A percentile compares a stretch with the other conserved stretches of the same genome.
Evolutionary conservation across 106 monocot genomes (phyloP).

Genomic region (Agapanthus africanus): DNA sequence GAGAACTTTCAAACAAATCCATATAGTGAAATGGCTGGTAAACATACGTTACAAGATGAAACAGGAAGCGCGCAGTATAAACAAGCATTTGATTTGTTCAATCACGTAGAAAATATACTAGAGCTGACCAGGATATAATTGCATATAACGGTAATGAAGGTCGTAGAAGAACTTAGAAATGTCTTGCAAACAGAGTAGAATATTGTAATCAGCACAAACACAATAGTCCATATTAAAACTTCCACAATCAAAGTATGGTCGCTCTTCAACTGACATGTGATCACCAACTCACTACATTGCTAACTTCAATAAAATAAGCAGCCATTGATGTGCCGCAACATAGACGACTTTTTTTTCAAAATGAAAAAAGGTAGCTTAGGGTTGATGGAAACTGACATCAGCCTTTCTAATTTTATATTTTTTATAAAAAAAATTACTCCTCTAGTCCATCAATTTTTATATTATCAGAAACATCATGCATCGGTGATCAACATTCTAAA

Average conservation of each 20-base stretch:
- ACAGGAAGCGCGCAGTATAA: not conserved
- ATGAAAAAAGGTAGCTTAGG: not conserved
- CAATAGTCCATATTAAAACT: not conserved
- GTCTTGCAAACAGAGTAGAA: not conserved
- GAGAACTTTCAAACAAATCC: not conserved
- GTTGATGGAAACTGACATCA: too few relatives aligned
- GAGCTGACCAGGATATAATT: not conserved
- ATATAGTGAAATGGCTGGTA: not conserved
- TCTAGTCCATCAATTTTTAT: too few relatives aligned
- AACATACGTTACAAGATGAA: not conserved
- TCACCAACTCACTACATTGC: not conserved
- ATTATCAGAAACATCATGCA: too few relatives aligned
- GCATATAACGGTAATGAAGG: not conserved
- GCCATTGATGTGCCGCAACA: not conserved
- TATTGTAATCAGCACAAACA: not conserved
- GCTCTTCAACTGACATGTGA: not conserved
- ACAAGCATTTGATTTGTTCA: not conserved
- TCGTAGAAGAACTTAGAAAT: not conserved
- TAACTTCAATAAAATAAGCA: not conserved
- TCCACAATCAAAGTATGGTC: not conserved
- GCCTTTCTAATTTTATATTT: too few relatives aligned
- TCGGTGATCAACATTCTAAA: too few relatives aligned
- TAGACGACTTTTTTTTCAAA: too few relatives aligned
- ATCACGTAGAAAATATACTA: not conserved
- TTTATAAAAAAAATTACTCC: too few relatives aligned